Evolutionary conservation across 1,284 basidiomycete genomes (phyloP).

Genomic region (Ustilago trichophora): DNA sequence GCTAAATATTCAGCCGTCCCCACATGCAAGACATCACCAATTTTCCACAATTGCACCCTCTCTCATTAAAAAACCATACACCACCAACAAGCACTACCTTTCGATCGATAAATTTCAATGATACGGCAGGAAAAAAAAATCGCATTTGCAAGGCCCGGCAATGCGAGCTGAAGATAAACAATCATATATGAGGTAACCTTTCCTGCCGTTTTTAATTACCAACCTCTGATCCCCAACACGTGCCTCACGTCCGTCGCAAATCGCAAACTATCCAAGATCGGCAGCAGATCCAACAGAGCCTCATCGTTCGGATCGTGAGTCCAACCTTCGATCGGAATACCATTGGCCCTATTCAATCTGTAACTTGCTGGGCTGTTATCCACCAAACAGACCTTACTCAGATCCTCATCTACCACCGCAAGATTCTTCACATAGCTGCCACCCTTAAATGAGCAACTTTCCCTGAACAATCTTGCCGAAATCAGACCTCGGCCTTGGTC

Average conservation of each 20-base stretch:
- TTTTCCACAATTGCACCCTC: too few relatives aligned
- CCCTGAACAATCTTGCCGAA: conserved; percentile 85
- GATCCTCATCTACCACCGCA: conserved; percentile 84
- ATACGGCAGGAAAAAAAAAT: too few relatives aligned
- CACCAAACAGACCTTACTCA: conserved; percentile 88
- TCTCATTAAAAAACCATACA: too few relatives aligned
- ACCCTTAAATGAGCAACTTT: conserved; percentile 92
- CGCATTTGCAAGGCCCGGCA: too few relatives aligned
- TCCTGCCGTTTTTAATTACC: too few relatives aligned
- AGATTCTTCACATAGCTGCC: conserved; percentile 96
- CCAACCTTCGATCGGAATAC: conserved; percentile 99
- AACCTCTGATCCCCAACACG: conserved; percentile 79
- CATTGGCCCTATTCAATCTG: conserved; percentile 92
- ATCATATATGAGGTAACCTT: too few relatives aligned
- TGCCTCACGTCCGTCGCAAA: conserved; percentile 95
- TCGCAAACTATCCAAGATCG: conserved; percentile 90
- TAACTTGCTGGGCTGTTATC: conserved; percentile 97
- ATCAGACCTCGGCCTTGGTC: conserved; percentile 89
- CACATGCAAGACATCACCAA: too few relatives aligned
- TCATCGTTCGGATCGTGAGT: conserved; percentile 96
- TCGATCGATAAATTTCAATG: too few relatives aligned
- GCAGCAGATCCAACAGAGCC: conserved; percentile 91
- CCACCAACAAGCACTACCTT: too few relatives aligned
- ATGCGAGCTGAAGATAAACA: too few relatives aligned
- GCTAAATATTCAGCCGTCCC: too few relatives aligned